These are phyloP conservation scores for Hypoxylon sp. DNA, from an alignment of 2,329 filamentous ascomycete species.

Conservation along the genomic window DNA sequence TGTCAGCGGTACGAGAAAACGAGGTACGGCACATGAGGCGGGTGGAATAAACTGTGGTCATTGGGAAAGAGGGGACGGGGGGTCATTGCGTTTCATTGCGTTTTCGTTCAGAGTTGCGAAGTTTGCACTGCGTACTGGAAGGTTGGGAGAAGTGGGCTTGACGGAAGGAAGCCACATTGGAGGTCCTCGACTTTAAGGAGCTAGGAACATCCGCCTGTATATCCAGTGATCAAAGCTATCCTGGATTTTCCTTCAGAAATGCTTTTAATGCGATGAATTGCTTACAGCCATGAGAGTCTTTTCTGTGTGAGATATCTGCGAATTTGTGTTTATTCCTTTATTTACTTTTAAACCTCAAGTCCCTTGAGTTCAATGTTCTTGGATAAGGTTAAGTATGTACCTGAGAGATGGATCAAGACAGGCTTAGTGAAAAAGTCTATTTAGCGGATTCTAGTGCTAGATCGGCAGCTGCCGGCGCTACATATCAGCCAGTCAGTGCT, in stretches of 20 bases:
- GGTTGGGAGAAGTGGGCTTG: not conserved
- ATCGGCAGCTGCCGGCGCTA: constrained; percentile 36
- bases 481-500: constrained; percentile 3
- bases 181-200: constrained; percentile 1
- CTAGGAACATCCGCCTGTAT: constrained; percentile 3
- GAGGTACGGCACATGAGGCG: not conserved
- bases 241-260: not conserved
- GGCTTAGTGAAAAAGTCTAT: constrained; percentile 30
- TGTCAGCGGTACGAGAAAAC: not conserved
- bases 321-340: not conserved
- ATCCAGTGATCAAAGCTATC: not conserved
- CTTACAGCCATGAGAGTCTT: not conserved
- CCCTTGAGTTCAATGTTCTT: not conserved
- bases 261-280: not conserved
- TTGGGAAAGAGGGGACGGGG: not conserved
- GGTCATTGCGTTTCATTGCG: too few relatives aligned
- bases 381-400: not conserved
- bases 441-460: constrained; percentile 33
- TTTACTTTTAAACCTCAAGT: not conserved
- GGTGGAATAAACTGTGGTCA: not conserved
- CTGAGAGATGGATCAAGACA: not conserved
- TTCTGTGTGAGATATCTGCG: not conserved
- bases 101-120: not conserved
- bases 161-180: not conserved
- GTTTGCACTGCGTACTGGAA: not conserved